Percentiles rank a stretch among this genome's conserved stretches.
These are phyloP conservation scores for Fusarium sp. DNA, from an alignment of 2,329 filamentous ascomycete species.

Conservation along the genomic window DNA sequence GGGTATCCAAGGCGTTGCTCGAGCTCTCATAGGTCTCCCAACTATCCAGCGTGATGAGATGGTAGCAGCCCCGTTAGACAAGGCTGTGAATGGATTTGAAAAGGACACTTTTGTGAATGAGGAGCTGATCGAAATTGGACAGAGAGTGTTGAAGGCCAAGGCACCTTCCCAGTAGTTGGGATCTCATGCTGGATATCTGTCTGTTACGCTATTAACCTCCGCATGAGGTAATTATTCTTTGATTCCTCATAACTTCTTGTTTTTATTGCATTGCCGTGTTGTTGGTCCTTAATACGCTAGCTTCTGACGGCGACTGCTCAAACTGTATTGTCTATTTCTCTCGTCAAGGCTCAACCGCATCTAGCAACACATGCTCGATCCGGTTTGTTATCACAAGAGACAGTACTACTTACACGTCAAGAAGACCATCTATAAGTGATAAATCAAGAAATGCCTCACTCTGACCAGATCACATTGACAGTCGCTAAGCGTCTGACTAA, in stretches of 20 bases:
- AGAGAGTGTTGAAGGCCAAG: background rate
- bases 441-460: background rate
- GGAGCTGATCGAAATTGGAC: constrained; percentile 55
- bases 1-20: constrained; percentile 14
- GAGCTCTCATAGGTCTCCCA: constrained; percentile 44
- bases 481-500: background rate
- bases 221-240: background rate
- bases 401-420: background rate
- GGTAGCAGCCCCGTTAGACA: constrained; percentile 57
- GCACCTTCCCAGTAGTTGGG: background rate
- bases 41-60: constrained; percentile 52
- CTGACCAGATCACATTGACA: background rate
- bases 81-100: constrained; percentile 58
- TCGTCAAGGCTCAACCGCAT: no score
- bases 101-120: constrained; percentile 58
- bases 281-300: background rate
- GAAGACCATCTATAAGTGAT: background rate
- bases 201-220: background rate
- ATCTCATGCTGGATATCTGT: background rate
- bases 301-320: no score
- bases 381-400: background rate
- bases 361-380: background rate
- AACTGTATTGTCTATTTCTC: background rate
- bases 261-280: no score
- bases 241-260: background rate